Base-by-base conservation (phyloP, 495 filamentous ascomycete species). In the Oidiodendron maius region DNA sequence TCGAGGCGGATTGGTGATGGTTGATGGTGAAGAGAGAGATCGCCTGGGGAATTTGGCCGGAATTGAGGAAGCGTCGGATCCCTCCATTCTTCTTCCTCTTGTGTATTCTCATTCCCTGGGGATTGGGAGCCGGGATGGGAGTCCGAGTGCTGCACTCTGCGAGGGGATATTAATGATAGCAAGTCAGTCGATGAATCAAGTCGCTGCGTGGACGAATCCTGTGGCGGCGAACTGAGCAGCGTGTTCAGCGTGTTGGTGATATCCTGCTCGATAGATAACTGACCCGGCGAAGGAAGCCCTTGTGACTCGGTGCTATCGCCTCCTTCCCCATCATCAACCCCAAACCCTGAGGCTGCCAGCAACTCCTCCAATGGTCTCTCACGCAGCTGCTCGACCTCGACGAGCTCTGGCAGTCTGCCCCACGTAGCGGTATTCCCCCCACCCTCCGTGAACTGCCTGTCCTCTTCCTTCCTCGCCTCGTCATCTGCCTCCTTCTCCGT, bases 61-160 rank as follows among this genome's bases (percentile, higher is more conserved):
- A 84, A 78, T 55, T 87, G 85, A 9, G 83, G 85, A 45, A 87
- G 71, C 12, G 83, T 88, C 10, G 82, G 85, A 56, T 88, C 83
- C 30, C 72, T 71, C 39, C 71, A 61, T 28, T 21, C 38, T 20
- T 30, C 26, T 30, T 30, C 26, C 12, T 24, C 40, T 44, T 24
- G 24, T 44, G 6, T 22, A 12, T 5, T 30, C 12, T 44, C 21
- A 11, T 20, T 9, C 2, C 22, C 3, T 44, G 13, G 40, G 2
- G 37, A 40, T 51, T 11, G 41, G 16, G 13, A 42, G 47, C 39
- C n/a, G 48, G 48, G 5, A 30, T 16, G 11, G 8, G 48, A 28
- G 23, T 18, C 17, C 13, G 15, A 34, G n/a, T n/a, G n/a, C n/a
- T n/a, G n/a, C n/a, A n/a, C n/a, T n/a, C n/a, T n/a, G n/a, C n/a